Base-by-base conservation (phyloP, 768 basidiomycete genomes). In the Termitomyces sp. region DNA sequence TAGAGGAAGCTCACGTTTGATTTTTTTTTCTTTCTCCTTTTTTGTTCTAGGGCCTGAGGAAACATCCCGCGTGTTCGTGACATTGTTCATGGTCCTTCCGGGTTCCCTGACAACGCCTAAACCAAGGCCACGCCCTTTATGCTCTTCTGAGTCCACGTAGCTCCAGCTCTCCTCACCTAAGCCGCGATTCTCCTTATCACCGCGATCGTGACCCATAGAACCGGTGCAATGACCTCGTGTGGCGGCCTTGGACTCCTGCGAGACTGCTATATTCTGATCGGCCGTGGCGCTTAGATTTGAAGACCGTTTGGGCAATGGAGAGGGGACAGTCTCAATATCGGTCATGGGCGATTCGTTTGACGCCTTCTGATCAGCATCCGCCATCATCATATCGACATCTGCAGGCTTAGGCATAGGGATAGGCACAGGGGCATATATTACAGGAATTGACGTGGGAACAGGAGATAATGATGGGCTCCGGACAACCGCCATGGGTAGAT, bases 51-150 rank as follows among this genome's bases (percentile, higher is more conserved):
- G 40, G 34, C 65, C 64, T 1, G 65, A 62, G 34, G 66, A 52
- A 11, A 56, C 62, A n/a, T 65, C 67, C 5, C 67, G 65, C 21
- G 69, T 57, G 49, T 72, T 71, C 17, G 80, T 48, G 37, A 82
- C 75, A 59, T 82, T 87, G 10, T 80, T 80, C 67, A 81, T 76
- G 57, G 83, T 81, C 59, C 76, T 78, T n/a, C 75, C 76, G 19
- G 75, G 65, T 19, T 68, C 71, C 50, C 65, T 72, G 60, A 69
- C 66, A 40, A 75, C 65, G 37, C 71, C 75, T 29, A 72, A 69
- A 9, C 73, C 73, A 42, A 70, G 54, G 5, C 68, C 68, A 11
- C 64, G 66, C 46, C 59, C 65, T 37, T 66, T 68, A 17, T 64
- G 68, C 41, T 71, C 70, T 37, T 73, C 73, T 5, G 66, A 65